A percentile compares a stretch with the other conserved stretches of the same genome.
phyloP scores from a whole-genome alignment of 1,284 basidiomycete genomes.

The Sporisorium reilianum region DNA sequence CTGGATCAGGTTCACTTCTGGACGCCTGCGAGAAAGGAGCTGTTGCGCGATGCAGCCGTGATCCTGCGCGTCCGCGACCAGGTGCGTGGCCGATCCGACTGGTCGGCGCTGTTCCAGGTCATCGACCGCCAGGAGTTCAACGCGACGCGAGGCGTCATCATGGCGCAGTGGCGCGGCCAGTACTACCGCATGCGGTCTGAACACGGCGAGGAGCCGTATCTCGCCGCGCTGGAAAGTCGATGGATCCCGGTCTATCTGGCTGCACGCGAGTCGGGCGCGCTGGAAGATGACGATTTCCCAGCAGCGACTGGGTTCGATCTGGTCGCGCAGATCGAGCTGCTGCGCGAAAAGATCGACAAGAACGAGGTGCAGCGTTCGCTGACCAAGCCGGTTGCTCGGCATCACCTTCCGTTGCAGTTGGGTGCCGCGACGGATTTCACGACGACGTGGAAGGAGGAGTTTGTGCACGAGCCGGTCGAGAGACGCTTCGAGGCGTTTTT shows the following conservation, averaged over 20 bases:
- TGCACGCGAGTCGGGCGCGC: conserved; percentile 76
- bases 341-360: conserved; percentile 85
- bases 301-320: conserved; percentile 82
- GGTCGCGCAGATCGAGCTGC: conserved; percentile 78
- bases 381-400: conserved; percentile 26
- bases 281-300: conserved; percentile 79
- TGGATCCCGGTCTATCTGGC: conserved; percentile 83
- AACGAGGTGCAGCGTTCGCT: conserved; percentile 70
- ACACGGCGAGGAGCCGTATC: conserved; percentile 79
- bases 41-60: conserved; percentile 83
- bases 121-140: conserved; percentile 69
- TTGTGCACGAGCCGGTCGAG: conserved; percentile 22
- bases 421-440: conserved; percentile 28
- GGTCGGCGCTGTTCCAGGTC: conserved; percentile 80
- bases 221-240: conserved; percentile 81
- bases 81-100: conserved; percentile 75
- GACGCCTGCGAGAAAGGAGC: conserved; percentile 86
- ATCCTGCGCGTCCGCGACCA: conserved; percentile 84
- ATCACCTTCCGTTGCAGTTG: conserved; percentile 38
- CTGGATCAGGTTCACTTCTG: conserved; percentile 71
- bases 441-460: conserved; percentile 41
- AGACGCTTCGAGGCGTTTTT: conserved; percentile 27
- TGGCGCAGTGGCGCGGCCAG: conserved; percentile 69
- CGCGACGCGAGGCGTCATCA: conserved; percentile 77
- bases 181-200: conserved; percentile 75